These are phyloP conservation scores for Dryas alaskensis DNA, from an alignment of 306 rosid genomes.

Conservation along the genomic window DNA sequence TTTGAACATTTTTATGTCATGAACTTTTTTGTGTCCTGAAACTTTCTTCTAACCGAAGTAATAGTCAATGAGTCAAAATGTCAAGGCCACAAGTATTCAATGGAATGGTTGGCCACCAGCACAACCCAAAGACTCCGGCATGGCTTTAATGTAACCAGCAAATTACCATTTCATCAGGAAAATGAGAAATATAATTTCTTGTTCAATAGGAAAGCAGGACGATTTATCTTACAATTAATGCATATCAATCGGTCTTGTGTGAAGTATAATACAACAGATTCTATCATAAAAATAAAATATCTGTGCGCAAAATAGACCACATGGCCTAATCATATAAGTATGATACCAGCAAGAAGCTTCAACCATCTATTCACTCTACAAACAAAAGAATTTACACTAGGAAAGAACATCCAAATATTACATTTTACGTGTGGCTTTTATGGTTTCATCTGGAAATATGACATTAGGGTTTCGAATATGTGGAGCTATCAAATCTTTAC, in stretches of 20 bases:
- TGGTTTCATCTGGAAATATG: conserved; percentile 41
- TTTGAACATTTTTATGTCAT: no score
- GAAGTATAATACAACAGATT: background rate
- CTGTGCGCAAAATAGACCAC: background rate
- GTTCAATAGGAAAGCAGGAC: background rate
- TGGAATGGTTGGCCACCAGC: background rate
- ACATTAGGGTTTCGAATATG: conserved; percentile 64
- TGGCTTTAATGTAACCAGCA: background rate
- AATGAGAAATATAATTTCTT: background rate
- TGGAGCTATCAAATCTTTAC: conserved; percentile 23
- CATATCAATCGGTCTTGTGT: background rate
- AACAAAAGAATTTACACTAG: conserved; percentile 25
- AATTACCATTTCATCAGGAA: background rate
- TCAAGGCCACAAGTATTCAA: background rate
- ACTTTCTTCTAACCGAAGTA: no score
- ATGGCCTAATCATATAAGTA: background rate
- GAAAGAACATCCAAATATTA: conserved; percentile 12
- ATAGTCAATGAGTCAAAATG: background rate
- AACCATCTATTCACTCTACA: conserved; percentile 9
- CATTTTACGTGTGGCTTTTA: conserved; percentile 11
- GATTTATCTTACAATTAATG: background rate
- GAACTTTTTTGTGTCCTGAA: no score
- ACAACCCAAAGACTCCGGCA: background rate
- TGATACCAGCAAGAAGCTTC: background rate
- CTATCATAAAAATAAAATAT: background rate